Evolutionary conservation across 306 rosid genomes (phyloP), one percentile per base, ranked within the genome.

Genomic region (Clitoria ternatea): DNA sequence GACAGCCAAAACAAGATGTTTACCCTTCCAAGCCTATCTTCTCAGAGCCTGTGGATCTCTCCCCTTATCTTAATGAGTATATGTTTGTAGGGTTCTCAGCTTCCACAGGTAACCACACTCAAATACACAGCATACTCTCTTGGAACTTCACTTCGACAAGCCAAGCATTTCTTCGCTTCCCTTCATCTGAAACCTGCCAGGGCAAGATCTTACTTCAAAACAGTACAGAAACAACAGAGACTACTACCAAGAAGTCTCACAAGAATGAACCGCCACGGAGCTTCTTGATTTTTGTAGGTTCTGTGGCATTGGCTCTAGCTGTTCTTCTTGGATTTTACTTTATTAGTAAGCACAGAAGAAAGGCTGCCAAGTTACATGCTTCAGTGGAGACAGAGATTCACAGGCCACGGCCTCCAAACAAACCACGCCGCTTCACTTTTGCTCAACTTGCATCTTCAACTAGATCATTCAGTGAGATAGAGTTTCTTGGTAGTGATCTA

Each of bases 81-180:
- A 90, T 90, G 97, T 90, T 88, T 56, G 88, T 90, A 2, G 95
- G 95, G 27, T 90, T 90, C 80, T 88, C 95, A 24, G 97, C 97
- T 76, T 83, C 97, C 44, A 90, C 95, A 7, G 95, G 95, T 1
- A 83, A 88, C 67, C 84, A 62, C 2, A 88, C 90, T 2, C 97
- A 90, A 68, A 83, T 90, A 79, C 97, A 90, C 63, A 84, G 49
- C 33, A 81, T 86, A 17, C 83, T 88, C 14, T 83, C 95, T 3
- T 87, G 96, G 96, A 85, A 84, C 61, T 87, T 90, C 79, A 82
- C 87, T 8, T 84, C 91, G 10, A 79, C 63, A 0, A 84, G 94
- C 52, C 88, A 85, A 84, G 93, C 93, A 30, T 84, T 79, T 65
- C 93, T 90, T 20, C 83, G 79, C 1, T 48, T 68, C 33, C 93